Percentiles rank a stretch among this genome's conserved stretches.
phyloP scores from a whole-genome alignment of 345 rosid species.

The Capsella bursapastoris region DNA sequence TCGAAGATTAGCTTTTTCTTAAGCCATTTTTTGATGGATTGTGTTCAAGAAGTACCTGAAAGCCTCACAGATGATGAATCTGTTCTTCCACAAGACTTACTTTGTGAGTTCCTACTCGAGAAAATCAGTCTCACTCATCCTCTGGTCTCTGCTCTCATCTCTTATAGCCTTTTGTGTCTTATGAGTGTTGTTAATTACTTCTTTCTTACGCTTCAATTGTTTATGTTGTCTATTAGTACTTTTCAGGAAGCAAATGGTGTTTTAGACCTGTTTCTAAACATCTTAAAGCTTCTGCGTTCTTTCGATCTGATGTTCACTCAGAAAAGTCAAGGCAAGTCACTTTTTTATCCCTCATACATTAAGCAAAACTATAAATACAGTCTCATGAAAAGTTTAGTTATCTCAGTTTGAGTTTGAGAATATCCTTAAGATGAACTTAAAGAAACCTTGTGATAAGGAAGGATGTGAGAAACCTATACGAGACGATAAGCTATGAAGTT shows the following conservation, averaged over 20 bases:
- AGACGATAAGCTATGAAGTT: neutral
- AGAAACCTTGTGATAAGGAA: constrained; percentile 8
- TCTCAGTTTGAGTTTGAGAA: constrained; percentile 1
- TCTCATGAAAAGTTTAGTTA: too few species aligned
- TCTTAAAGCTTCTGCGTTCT: neutral
- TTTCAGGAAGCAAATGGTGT: too few species aligned
- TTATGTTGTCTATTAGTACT: too few species aligned
- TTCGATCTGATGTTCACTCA: constrained; percentile 22
- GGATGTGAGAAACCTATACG: constrained; percentile 18
- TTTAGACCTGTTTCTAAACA: too few species aligned
- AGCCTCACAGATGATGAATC: neutral
- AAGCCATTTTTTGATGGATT: neutral
- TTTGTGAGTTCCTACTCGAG: neutral
- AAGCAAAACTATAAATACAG: too few species aligned
- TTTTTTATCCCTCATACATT: neutral
- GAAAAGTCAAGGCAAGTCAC: constrained; percentile 28
- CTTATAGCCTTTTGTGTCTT: neutral
- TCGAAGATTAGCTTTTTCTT: neutral
- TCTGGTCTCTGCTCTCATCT: constrained; percentile 27
- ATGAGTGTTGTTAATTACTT: neutral
- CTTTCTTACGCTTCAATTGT: neutral
- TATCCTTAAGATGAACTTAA: constrained; percentile 15
- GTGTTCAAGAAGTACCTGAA: neutral
- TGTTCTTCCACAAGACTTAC: neutral
- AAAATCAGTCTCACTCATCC: neutral